phyloP scores from a whole-genome alignment of 1,284 basidiomycete species.

The Xanthoconium separans region DNA sequence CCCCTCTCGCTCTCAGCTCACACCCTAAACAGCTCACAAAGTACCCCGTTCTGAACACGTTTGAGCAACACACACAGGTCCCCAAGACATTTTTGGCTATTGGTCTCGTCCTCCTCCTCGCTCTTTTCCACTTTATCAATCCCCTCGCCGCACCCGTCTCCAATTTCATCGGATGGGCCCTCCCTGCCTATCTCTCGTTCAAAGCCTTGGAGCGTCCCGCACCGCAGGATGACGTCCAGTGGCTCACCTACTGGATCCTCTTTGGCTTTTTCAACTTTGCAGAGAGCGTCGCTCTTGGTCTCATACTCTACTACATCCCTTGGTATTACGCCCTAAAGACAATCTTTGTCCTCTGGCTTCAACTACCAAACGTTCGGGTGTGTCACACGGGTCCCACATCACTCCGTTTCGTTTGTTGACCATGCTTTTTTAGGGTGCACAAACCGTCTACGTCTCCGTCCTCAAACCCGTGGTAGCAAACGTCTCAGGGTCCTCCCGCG shows the following conservation, averaged over 20 bases:
- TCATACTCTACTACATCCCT: conserved; percentile 80
- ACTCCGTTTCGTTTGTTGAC: background rate
- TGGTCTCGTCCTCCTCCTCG: conserved; percentile 64
- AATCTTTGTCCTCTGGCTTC: conserved; percentile 84
- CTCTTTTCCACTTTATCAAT: conserved; percentile 79
- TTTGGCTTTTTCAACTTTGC: conserved; percentile 87
- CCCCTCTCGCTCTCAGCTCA: conserved; percentile 10
- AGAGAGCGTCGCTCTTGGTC: conserved; percentile 71
- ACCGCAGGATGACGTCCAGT: conserved; percentile 78
- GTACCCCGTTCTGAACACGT: conserved; percentile 80
- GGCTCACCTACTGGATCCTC: conserved; percentile 88
- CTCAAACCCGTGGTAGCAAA: conserved; percentile 71
- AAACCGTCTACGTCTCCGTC: conserved; percentile 63
- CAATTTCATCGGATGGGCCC: conserved; percentile 80
- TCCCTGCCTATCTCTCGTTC: conserved; percentile 85
- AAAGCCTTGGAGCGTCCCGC: conserved; percentile 78
- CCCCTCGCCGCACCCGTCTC: conserved; percentile 79
- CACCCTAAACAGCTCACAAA: conserved; percentile 69
- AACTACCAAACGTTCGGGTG: conserved; percentile 78
- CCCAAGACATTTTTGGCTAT: conserved; percentile 93
- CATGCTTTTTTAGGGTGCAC: conserved; percentile 58
- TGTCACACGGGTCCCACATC: conserved; percentile 35
- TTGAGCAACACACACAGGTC: conserved; percentile 89
- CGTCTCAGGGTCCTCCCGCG: conserved; percentile 36
- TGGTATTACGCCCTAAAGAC: conserved; percentile 94